Percentiles rank a stretch among this genome's conserved stretches.
These are phyloP conservation scores for Polytrichum formosum DNA, from an alignment of 225 moss, liverwort and hornwort genomes.

Conservation along the genomic window DNA sequence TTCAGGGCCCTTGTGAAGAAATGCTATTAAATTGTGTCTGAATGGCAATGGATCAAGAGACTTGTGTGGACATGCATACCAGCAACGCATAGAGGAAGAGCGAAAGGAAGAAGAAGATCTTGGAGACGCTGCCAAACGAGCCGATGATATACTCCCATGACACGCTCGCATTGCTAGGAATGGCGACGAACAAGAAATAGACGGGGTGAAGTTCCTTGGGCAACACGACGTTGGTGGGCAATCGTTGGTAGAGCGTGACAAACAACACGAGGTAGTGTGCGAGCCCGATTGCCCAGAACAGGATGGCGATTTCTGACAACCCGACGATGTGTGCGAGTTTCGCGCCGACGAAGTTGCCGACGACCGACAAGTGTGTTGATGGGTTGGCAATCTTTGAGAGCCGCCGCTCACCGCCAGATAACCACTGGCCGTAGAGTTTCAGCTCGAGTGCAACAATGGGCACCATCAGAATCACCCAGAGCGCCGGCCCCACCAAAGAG, in stretches of 20 bases:
- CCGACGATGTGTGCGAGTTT: constrained; percentile 12
- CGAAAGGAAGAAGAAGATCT: constrained; percentile 19
- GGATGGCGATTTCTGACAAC: constrained; percentile 16
- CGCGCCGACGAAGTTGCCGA: constrained; percentile 20
- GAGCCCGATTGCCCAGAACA: constrained; percentile 27
- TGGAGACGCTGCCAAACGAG: constrained; percentile 13
- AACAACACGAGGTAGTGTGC: constrained; percentile 25
- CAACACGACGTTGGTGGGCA: constrained; percentile 18
- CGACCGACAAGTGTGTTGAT: constrained; percentile 18
- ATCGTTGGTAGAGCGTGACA: constrained; percentile 25
- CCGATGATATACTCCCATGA: constrained; percentile 17
- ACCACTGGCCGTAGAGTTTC: constrained; percentile 24
- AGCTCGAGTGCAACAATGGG: constrained; percentile 19
- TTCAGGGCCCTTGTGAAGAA: background rate
- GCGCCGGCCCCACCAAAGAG: background rate
- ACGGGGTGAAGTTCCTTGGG: constrained; percentile 25
- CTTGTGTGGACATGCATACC: background rate
- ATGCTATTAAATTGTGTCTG: background rate
- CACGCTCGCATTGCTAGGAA: constrained; percentile 19
- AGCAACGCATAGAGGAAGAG: constrained; percentile 21
- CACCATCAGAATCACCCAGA: constrained; percentile 19
- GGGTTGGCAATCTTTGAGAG: constrained; percentile 26
- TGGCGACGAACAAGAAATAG: constrained; percentile 27
- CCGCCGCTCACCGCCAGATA: constrained; percentile 13
- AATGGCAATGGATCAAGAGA: background rate